Evolutionary conservation across 768 basidiomycete genomes (phyloP), one percentile per base, ranked within the genome.

Genomic region (Dioszegia hungarica): DNA sequence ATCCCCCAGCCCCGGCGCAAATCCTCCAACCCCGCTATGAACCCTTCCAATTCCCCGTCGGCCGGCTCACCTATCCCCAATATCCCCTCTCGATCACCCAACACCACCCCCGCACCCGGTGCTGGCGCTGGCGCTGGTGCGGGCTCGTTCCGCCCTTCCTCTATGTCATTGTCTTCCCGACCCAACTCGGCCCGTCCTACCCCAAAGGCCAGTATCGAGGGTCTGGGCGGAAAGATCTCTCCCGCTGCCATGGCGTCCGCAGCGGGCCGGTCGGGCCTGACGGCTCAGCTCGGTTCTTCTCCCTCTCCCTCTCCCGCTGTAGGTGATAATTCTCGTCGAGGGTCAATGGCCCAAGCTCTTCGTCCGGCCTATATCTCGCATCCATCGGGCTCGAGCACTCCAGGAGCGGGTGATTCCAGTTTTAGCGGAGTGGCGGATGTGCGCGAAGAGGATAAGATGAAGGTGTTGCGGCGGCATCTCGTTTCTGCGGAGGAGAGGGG

Each of bases 361-460:
- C 19, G 49, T 4, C 41, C 52, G 1, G 14, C 36, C 5, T 25
- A 25, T 17, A 15, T 36, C 24, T 54, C 52, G 10, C 24, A 33
- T 3, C 39, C 34, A 10, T 54, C 54, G 8, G 44, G 40, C 29
- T 43, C 54, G 1, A 29, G 29, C 10, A 41, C 54, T 0, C 31
- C 51, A 14, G 29, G 46, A 44, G 40, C 56, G 4, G 63, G 54
- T 15, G 66, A 70, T 19, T 66, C 64, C 9, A 55, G 53, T 19
- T 66, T 68, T 36, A 70, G 67, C 5, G 64, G 62, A 20, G 38
- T 73, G 9, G 66, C 63, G 20, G 72, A 72, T 24, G 62, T 90
- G 25, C 81, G 87, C 0, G 86, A 87, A 20, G 88, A 89, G 61
- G 89, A 92, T 70, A 95, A 90, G 78, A 86, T 85, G 2, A 84